phyloP scores from a whole-genome alignment of 768 basidiomycete genomes.

The Agrocybe pediades region DNA sequence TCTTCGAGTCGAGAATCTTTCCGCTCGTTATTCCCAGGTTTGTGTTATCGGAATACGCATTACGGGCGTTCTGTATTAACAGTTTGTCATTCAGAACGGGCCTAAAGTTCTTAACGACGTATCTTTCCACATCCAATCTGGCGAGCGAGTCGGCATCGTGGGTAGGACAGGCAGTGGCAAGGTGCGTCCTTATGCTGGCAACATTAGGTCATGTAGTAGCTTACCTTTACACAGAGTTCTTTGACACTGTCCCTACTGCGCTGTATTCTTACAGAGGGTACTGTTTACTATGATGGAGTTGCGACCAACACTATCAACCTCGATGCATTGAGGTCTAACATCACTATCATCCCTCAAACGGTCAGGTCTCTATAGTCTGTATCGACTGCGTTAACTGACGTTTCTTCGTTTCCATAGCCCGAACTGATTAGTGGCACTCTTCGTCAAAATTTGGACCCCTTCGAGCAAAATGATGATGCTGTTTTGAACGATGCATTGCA shows the following conservation, averaged over 20 bases:
- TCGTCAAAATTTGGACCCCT: constrained; percentile 5
- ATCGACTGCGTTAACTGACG: too few relatives aligned
- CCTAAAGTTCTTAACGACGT: background rate
- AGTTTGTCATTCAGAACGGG: background rate
- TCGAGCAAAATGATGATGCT: constrained; percentile 4
- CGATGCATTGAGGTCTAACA: constrained; percentile 47
- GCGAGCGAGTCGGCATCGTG: background rate
- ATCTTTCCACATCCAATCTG: background rate
- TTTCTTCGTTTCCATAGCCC: too few relatives aligned
- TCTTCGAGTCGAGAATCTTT: constrained; percentile 49
- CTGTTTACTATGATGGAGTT: constrained; percentile 53
- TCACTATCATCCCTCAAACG: constrained; percentile 3
- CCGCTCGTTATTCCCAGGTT: constrained; percentile 46
- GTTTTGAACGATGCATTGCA: background rate
- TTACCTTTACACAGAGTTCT: constrained; percentile 26
- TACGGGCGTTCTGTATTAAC: background rate
- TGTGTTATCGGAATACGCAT: background rate
- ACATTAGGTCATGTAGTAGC: background rate
- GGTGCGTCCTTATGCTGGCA: background rate
- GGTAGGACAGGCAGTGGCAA: constrained; percentile 7
- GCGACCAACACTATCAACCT: constrained; percentile 50
- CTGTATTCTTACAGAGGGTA: constrained; percentile 53
- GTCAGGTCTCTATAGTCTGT: too few relatives aligned
- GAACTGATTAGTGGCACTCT: constrained; percentile 5
- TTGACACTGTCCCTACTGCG: constrained; percentile 52